phyloP scores from a whole-genome alignment of 345 rosid species.

The Syzygium grande region DNA sequence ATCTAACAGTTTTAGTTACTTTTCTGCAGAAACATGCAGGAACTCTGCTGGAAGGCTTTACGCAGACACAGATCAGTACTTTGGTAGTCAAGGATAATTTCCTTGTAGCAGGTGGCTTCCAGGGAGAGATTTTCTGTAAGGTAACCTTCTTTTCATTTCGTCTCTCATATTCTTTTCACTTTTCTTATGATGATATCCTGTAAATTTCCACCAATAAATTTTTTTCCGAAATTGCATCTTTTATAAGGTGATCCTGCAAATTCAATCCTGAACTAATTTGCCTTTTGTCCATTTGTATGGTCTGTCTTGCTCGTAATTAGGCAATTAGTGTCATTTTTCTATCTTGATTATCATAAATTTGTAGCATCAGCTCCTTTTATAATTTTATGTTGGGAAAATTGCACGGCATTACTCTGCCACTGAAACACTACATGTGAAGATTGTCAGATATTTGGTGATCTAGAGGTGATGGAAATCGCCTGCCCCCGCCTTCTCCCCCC shows the following conservation, averaged over 20 bases:
- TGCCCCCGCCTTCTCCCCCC: no score
- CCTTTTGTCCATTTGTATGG: not conserved
- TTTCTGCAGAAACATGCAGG: constrained; percentile 38
- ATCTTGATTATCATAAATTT: not conserved
- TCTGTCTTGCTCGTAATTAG: not conserved
- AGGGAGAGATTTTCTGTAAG: constrained; percentile 60
- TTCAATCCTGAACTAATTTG: not conserved
- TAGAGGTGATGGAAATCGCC: not conserved
- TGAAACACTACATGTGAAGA: not conserved
- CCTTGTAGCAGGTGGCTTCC: constrained; percentile 56
- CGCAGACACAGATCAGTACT: constrained; percentile 51
- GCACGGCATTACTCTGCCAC: not conserved
- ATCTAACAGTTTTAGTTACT: not conserved
- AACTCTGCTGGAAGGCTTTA: constrained; percentile 47
- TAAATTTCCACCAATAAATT: not conserved
- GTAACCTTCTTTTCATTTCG: constrained; percentile 6
- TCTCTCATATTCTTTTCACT: not conserved
- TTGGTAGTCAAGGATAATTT: constrained; percentile 42
- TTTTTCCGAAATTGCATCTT: not conserved
- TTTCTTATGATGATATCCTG: not conserved
- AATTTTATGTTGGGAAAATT: not conserved
- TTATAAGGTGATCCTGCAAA: not conserved
- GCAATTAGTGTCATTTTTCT: not conserved
- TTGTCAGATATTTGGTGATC: not conserved
- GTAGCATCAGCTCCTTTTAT: not conserved